phyloP scores from a whole-genome alignment of 2,329 filamentous ascomycete species.

The Hymenoscyphus salicellus region DNA sequence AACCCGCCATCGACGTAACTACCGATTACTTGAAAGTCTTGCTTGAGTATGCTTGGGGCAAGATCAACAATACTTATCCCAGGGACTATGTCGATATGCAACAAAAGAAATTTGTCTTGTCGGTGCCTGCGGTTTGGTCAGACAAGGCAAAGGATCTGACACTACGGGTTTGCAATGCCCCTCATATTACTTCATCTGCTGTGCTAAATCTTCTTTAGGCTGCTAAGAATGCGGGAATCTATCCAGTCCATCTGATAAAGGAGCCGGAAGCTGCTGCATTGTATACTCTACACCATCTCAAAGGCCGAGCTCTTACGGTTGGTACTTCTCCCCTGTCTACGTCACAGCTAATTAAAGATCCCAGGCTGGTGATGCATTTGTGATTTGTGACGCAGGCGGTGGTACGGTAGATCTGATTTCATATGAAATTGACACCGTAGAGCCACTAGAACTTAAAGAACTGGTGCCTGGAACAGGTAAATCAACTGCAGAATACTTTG shows the following conservation, averaged over 20 bases:
- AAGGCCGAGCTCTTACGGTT: slow-evolving; percentile 28
- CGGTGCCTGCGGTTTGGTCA: slow-evolving; percentile 59
- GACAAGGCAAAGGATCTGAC: slow-evolving; percentile 53
- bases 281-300: slow-evolving; percentile 25
- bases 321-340: too few species aligned
- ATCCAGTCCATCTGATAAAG: slow-evolving; percentile 16
- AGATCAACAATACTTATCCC: slow-evolving; percentile 38
- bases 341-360: slow-evolving; percentile 11
- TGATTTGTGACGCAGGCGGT: slow-evolving; percentile 36
- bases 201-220: slow-evolving; percentile 22
- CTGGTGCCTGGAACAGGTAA: slow-evolving; percentile 27
- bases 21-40: too few species aligned
- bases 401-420: slow-evolving; percentile 38
- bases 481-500: not conserved
- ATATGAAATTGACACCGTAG: slow-evolving; percentile 31
- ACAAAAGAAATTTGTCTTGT: slow-evolving; percentile 53
- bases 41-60: slow-evolving; percentile 45
- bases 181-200: too few species aligned
- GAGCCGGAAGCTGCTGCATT: slow-evolving; percentile 26
- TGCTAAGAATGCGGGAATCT: slow-evolving; percentile 14
- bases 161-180: too few species aligned
- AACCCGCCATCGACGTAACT: too few species aligned
- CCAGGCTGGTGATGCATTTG: slow-evolving; percentile 34
- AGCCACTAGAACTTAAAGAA: slow-evolving; percentile 30
- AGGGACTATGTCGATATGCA: slow-evolving; percentile 42